Percentiles rank a stretch among this genome's conserved stretches.
Evolutionary conservation across 2,329 filamentous ascomycete species (phyloP).

Genomic region (Hypocreales sp.): DNA sequence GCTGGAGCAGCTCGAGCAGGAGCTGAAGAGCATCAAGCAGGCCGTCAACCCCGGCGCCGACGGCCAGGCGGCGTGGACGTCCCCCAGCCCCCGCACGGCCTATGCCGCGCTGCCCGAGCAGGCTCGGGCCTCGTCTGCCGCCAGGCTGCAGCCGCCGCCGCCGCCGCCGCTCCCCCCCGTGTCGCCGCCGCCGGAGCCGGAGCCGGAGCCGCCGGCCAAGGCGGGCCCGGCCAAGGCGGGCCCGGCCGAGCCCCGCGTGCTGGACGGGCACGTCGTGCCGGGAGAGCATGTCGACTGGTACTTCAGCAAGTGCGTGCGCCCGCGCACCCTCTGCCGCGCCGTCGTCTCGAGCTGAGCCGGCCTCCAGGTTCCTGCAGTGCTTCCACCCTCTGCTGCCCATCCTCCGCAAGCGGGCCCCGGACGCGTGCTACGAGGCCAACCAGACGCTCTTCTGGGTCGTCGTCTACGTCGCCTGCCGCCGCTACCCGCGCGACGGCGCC

Average conservation of each 20-base stretch:
- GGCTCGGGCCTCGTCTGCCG: constrained; percentile 2
- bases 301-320: constrained; percentile 32
- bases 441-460: constrained; percentile 40
- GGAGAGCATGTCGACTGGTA: constrained; percentile 40
- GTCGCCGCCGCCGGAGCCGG: too few relatives aligned
- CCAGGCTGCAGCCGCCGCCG: constrained; percentile 3
- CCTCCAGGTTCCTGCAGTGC: constrained; percentile 31
- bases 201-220: constrained; percentile 9
- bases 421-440: constrained; percentile 30
- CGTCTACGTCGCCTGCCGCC: constrained; percentile 31
- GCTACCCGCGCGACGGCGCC: constrained; percentile 26
- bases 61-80: constrained; percentile 10
- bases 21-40: constrained; percentile 38
- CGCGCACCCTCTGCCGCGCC: too few relatives aligned
- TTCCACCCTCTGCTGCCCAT: constrained; percentile 39
- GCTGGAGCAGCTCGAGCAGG: constrained; percentile 36
- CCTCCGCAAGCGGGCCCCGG: constrained; percentile 30
- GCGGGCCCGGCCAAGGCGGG: constrained; percentile 17
- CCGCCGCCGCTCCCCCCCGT: constrained; percentile 5
- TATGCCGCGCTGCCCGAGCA: constrained; percentile 9
- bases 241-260: constrained; percentile 14
- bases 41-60: constrained; percentile 21
- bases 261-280: constrained; percentile 31
- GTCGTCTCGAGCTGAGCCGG: too few relatives aligned
- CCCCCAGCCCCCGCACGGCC: constrained; percentile 13